Evolutionary conservation across 257 asterid genomes (phyloP), one percentile per base, ranked within the genome.

Genomic region (Thymus mandschuricus): DNA sequence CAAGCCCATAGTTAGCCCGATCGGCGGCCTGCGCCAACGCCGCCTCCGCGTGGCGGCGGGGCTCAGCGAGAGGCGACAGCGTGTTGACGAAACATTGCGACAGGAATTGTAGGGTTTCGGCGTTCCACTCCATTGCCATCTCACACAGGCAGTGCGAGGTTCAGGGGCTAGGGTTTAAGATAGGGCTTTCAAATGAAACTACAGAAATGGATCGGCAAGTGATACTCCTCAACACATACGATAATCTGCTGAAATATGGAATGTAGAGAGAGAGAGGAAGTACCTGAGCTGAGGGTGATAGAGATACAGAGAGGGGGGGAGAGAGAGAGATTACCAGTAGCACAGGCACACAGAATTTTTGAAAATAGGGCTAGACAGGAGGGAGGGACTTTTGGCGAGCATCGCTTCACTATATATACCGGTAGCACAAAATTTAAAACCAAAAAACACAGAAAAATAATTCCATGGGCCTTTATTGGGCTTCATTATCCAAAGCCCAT

Each of bases 11-110:
- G 78, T 86, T 88, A 12, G 91, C 84, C 61, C 84, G 86, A 9
- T 81, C 87, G 35, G 97, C 76, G 2, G 93, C 96, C 40, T 83
- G 87, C 9, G 91, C 68, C 31, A 94, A 82, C 6, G 88, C 86
- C 1, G 84, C 71, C 78, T 89, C 98, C 12, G 96, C 95, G 29
- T 48, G 84, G 69, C 95, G 95, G 45, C 98, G 96, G 43, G 94
- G 97, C 45, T 84, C 90, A 0, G 92, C 89, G 49, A 76, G 84
- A 0, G 90, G 96, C n/a, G 97, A 88, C 15, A 92, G 86, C 0
- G 98, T 87, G 78, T 87, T 86, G 62, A 86, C 82, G 82, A 92
- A 95, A 71, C 96, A 95, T 58, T 91, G 90, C 1, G 98, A 91
- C 4, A 91, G 89, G 69, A 86, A 77, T 48, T 86, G 81, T 4